Evolutionary conservation across 345 rosid species (phyloP), one percentile per base, ranked within the genome.

Genomic region (Mercurialis annua): DNA sequence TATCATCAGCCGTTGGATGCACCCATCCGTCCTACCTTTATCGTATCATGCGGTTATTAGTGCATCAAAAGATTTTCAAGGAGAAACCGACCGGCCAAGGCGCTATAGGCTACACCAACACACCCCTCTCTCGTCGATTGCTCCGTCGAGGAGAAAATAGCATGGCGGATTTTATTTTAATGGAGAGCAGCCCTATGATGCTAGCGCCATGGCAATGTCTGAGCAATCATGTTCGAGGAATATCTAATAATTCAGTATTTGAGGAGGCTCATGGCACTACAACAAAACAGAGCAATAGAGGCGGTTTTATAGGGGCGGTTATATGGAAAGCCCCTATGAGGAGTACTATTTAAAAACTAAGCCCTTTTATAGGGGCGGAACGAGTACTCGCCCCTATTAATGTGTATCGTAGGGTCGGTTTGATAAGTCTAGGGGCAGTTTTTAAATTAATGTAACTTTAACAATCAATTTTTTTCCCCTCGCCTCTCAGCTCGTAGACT

Each of bases 41-140:
- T 31, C 88, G 92, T 14, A 63, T 90, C 53, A 79, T 90, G 90
- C 71, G 91, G 77, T 90, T 83, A 79, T 73, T 90, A 17, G 85
- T 77, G 0, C 86, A 86, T 55, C 77, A 63, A 36, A 68, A 67
- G 23, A 21, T 90, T 31, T 82, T 90, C 77, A 81, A 70, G 70
- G 79, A 80, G 60, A 61, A 62, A 46, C 73, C 80, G 46, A 50
- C 65, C 44, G 31, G 47, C 30, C 44, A 75, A 2, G 75, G 73
- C 55, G 10, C 68, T 2, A 48, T 44, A 0, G 84, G 83, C 12
- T 92, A 73, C 58, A 59, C 51, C 14, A 81, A 71, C 40, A 86
- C 90, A 3, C 88, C 94, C 1, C 69, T 92, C 55, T 87, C 98
- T 47, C 86, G 88, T 40, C 84, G 55, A 10, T 54, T 87, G 68